Evolutionary conservation across 2,329 filamentous ascomycete species (phyloP).

Genomic region (Podosphaera xanthii): DNA sequence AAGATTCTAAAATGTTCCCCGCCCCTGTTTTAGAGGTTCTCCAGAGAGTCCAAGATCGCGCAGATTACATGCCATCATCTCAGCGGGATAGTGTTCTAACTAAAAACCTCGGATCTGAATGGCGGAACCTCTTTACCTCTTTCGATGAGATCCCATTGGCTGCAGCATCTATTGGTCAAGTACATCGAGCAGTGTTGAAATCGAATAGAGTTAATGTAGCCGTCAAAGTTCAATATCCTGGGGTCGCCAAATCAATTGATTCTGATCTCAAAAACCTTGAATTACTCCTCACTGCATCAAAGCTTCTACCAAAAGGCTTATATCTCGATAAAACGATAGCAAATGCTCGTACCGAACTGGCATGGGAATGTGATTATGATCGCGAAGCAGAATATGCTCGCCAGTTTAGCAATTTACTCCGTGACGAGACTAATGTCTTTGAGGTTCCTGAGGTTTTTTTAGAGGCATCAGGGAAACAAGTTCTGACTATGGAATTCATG

Average conservation of each 20-base stretch:
- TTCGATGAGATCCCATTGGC: constrained; percentile 89
- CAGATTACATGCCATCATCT: constrained; percentile 92
- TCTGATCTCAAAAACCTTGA: constrained; percentile 88
- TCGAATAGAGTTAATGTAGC: constrained; percentile 57
- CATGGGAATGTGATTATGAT: constrained; percentile 90
- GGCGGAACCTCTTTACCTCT: constrained; percentile 59
- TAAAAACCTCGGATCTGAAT: constrained; percentile 58
- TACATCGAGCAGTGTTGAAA: constrained; percentile 64
- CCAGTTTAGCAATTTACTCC: constrained; percentile 56
- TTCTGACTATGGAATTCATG: constrained; percentile 86
- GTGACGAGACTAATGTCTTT: constrained; percentile 52
- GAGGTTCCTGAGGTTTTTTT: constrained; percentile 54
- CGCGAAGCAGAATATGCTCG: constrained; percentile 66
- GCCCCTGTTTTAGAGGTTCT: constrained; percentile 69
- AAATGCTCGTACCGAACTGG: constrained; percentile 76
- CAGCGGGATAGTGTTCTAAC: constrained; percentile 70
- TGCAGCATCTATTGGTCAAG: constrained; percentile 89
- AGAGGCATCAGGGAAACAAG: constrained; percentile 64
- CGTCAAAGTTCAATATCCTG: constrained; percentile 94
- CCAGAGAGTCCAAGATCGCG: constrained; percentile 83
- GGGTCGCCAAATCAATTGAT: constrained; percentile 86
- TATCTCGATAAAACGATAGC: constrained; percentile 95
- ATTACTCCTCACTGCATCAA: constrained; percentile 72
- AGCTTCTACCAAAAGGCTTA: constrained; percentile 70
- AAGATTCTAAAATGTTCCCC: constrained; percentile 89